A percentile compares a stretch with the other conserved stretches of the same genome.
These are phyloP conservation scores for Trichoderma reesei DNA, from an alignment of 495 filamentous ascomycete genomes.

Conservation along the genomic window DNA sequence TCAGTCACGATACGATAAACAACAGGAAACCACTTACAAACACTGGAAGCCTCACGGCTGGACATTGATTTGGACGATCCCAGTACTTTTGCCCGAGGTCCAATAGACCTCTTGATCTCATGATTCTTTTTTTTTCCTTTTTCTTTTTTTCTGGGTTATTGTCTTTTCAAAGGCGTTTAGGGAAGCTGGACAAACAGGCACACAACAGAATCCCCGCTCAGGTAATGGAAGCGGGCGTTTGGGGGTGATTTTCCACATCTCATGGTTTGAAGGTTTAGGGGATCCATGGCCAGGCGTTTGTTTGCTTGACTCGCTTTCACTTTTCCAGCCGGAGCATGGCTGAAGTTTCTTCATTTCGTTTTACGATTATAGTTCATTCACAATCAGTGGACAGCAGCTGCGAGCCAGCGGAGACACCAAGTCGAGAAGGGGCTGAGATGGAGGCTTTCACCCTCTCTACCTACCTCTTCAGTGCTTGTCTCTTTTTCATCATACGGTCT, in stretches of 20 bases:
- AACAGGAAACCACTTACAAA: slow-evolving; percentile 1
- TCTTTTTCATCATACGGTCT: neutral
- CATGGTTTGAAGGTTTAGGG: neutral
- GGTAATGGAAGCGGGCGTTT: slow-evolving; percentile 9
- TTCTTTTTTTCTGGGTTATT: neutral
- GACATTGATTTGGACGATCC: neutral
- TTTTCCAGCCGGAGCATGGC: neutral
- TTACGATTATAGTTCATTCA: neutral
- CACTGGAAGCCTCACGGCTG: slow-evolving; percentile 11
- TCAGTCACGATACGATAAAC: neutral
- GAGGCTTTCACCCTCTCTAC: neutral
- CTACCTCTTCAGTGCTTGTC: no score
- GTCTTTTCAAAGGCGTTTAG: slow-evolving; percentile 5
- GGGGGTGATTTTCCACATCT: neutral
- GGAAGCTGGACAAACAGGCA: neutral
- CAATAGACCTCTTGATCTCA: neutral
- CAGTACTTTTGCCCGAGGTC: neutral
- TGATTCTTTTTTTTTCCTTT: slow-evolving; percentile 10
- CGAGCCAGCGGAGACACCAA: neutral
- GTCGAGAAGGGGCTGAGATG: neutral
- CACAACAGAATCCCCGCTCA: slow-evolving; percentile 9
- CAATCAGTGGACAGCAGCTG: neutral
- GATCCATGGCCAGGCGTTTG: slow-evolving; percentile 1
- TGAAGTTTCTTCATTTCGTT: neutral
- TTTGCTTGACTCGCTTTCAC: neutral